Conservation (phyloP, 352 stramenopile species). For the Phytophthora pseudosyringae region DNA sequence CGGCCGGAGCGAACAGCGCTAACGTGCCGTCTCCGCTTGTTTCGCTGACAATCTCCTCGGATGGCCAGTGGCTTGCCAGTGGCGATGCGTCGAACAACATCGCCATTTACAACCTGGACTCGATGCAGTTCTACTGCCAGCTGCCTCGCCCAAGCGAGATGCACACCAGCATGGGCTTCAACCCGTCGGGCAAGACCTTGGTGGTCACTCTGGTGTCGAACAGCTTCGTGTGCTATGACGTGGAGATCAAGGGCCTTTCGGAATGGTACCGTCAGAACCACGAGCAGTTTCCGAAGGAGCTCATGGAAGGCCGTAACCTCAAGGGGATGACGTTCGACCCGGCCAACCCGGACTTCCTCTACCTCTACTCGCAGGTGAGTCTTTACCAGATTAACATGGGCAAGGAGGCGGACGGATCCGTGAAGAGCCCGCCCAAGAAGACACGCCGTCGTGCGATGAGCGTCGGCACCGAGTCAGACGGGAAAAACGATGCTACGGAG, state of each 20-base stretch:
- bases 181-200: conserved; percentile 74
- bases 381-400: conserved; percentile 88
- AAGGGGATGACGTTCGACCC: conserved; percentile 86
- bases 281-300: conserved; percentile 74
- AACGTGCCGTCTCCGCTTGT: conserved; percentile 51
- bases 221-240: conserved; percentile 87
- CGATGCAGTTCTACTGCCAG: conserved; percentile 84
- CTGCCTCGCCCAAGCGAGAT: conserved; percentile 70
- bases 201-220: conserved; percentile 86
- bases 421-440: conserved; percentile 54
- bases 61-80: conserved; percentile 83
- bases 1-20: conserved; percentile 19
- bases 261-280: conserved; percentile 77
- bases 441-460: conserved; percentile 55
- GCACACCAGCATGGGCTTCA: conserved; percentile 83
- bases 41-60: conserved; percentile 76
- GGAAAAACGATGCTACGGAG: conserved; percentile 59
- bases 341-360: conserved; percentile 73
- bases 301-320: conserved; percentile 75
- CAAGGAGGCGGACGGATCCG: conserved; percentile 30
- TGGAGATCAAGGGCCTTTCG: conserved; percentile 80
- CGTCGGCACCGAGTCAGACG: conserved; percentile 64
- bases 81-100: conserved; percentile 76
- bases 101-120: conserved; percentile 86
- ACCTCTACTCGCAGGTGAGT: conserved; percentile 83